Percentiles rank a stretch among this genome's conserved stretches.
Evolutionary conservation across 805 yeast genomes (phyloP).

Genomic region (Priceomyces haplophilus): DNA sequence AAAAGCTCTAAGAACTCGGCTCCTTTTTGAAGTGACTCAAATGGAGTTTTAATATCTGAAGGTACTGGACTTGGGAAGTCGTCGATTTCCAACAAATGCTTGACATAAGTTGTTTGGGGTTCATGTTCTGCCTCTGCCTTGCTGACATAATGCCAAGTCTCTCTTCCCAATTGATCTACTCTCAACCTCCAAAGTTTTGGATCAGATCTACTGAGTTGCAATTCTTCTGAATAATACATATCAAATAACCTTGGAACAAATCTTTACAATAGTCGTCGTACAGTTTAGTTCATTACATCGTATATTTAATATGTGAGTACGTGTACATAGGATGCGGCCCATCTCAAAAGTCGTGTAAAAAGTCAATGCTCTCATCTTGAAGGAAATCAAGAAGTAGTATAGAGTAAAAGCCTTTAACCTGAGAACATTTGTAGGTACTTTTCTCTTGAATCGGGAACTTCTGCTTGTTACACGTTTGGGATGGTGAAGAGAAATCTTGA

Average conservation of each 20-base stretch:
- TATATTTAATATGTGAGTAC: background rate
- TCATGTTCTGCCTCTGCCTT: constrained; percentile 36
- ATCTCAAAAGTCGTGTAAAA: background rate
- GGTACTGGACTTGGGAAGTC: constrained; percentile 39
- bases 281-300: background rate
- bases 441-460: background rate
- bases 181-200: constrained; percentile 69
- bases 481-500: background rate
- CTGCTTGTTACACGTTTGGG: background rate
- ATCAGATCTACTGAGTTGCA: constrained; percentile 70
- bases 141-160: constrained; percentile 70
- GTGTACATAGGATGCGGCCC: too few relatives aligned
- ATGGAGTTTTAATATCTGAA: constrained; percentile 41
- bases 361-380: background rate
- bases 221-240: constrained; percentile 61
- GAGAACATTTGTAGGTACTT: background rate
- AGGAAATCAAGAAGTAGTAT: background rate
- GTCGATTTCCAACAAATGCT: constrained; percentile 50
- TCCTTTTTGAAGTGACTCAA: constrained; percentile 68
- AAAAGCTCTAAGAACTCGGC: constrained; percentile 63
- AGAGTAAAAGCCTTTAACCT: too few relatives aligned
- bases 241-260: background rate
- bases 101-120: constrained; percentile 54
- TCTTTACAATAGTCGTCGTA: background rate
- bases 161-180: constrained; percentile 70